Base-by-base conservation (phyloP, 106 monocot genomes). In the Phalaenopsis aphrodite region DNA sequence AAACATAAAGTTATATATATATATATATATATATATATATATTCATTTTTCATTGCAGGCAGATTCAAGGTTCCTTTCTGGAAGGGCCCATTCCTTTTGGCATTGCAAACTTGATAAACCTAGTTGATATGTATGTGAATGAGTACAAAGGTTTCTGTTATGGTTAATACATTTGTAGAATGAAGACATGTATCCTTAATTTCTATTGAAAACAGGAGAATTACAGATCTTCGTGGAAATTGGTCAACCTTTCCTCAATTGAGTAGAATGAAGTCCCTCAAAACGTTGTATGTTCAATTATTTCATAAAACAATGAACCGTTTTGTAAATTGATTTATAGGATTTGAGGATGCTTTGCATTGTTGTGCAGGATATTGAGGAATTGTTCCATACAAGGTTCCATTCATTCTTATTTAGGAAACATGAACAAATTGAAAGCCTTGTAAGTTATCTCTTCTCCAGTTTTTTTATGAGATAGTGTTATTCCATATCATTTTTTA, bases 311-410 rank as follows among this genome's bases (percentile, higher is more conserved):
- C n/a, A 8, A 15, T 4, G 4, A 17, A 72, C 30, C 47, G 18
- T 39, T 17, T 56, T 61, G 56, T 48, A 14, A 38, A 56, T 4
- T 74, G 73, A 77, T 16, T 21, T 52, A 49, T 52, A 41, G 38
- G 41, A 4, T 19, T 75, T 58, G 30, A 43, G 9, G 19, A 75
- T 79, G 16, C 9, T 21, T 1, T 37, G 15, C 7, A 16, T 52
- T 73, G 43, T 17, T 10, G 19, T 81, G 45, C 68, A 94, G 94
- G 75, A 90, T 90, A 77, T 72, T 94, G 65, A 87, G 94, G 84
- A 94, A 94, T 55, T 94, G 94, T 79, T 89, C 89, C 64, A 88
- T 94, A 83, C 64, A 80, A 78, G 91, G 88, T 81, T 79, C 41
- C 43, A 85, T 91, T 1, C 94, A 91, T 30, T 1, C 83, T 82